A percentile compares a stretch with the other conserved stretches of the same genome.
phyloP scores from a whole-genome alignment of 2,329 filamentous ascomycete genomes.

The Claviceps quebecensis region DNA sequence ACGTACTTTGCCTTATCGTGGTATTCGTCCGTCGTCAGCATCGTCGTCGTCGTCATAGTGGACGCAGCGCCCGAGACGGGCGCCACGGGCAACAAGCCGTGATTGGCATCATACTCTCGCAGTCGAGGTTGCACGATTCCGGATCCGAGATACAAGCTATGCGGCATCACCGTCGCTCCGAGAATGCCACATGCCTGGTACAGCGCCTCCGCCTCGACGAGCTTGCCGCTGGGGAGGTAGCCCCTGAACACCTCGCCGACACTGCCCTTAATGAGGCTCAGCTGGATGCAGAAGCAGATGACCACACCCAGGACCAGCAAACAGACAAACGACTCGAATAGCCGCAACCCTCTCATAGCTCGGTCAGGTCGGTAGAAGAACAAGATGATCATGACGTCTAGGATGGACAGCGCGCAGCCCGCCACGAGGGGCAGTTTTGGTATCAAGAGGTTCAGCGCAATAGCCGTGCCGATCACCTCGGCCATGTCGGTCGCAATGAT shows the following conservation, averaged over 20 bases:
- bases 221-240: slow-evolving; percentile 45
- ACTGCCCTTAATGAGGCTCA: slow-evolving; percentile 43
- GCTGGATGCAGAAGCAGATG: slow-evolving; percentile 56
- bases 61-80: slow-evolving; percentile 8
- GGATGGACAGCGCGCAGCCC: slow-evolving; percentile 53
- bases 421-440: slow-evolving; percentile 51
- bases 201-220: slow-evolving; percentile 44
- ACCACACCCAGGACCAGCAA: slow-evolving; percentile 53
- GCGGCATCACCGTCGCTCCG: slow-evolving; percentile 62
- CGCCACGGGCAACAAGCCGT: slow-evolving; percentile 34
- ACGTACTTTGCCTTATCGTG: slow-evolving; percentile 46
- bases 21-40: slow-evolving; percentile 14
- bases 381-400: slow-evolving; percentile 54
- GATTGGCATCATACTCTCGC: slow-evolving; percentile 44
- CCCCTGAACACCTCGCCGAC: slow-evolving; percentile 49
- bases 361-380: slow-evolving; percentile 50
- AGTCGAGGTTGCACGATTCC: slow-evolving; percentile 56
- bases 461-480: slow-evolving; percentile 58
- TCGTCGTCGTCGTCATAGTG: slow-evolving; percentile 11
- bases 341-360: slow-evolving; percentile 41
- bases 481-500: slow-evolving; percentile 62
- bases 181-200: slow-evolving; percentile 66
- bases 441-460: slow-evolving; percentile 52
- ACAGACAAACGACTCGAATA: slow-evolving; percentile 53
- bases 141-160: slow-evolving; percentile 53